Base-by-base conservation (phyloP, 2,329 filamentous ascomycete species). In the Fusarium drepaniforme region DNA sequence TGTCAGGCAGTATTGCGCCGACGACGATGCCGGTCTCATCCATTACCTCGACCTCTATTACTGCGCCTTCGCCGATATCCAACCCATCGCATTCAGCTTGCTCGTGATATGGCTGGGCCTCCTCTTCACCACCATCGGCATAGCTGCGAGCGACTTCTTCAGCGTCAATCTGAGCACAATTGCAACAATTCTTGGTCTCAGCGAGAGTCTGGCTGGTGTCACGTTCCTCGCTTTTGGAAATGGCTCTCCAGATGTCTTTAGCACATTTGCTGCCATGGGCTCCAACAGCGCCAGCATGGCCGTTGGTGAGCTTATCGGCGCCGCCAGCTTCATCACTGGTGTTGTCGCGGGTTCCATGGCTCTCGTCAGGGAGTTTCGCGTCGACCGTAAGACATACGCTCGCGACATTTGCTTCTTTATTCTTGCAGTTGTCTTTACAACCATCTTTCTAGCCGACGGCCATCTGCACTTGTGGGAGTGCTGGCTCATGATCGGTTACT, bases 291-390 rank as follows among this genome's bases (percentile, higher is more conserved):
- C 96, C n/a, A 97, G 96, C 85, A 90, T 99, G 88, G 97, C 97
- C 1, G 92, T 99, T 46, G 97, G 97, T 56, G 97, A 99, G 85
- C 88, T 99, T 61, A 95, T 99, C 64, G 97, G 97, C 38, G 97
- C 97, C 13, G 97, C 97, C 38, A 92, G 94, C 73, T 99, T 99
- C 85, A 99, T 99, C 82, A 97, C 96, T 1, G 94, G 96, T 2
- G 96, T 99, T 21, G 97, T 99, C 38, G 95, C 96, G 7, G 97
- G 97, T 18, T 97, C 95, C 66, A 99, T 99, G 97, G 97, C 96
- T 16, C 85, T 99, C 66, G 96, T 98, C n/a, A 90, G 94, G 74
- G 97, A 98, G 64, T 99, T 99, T 83, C 93, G 93, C 75, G 97
- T 99, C 63, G 94, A 94, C 64, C 93, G 92, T 78, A 94, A 93